Evolutionary conservation across 2,329 filamentous ascomycete genomes (phyloP).

Genomic region (Aspergillus sp.): DNA sequence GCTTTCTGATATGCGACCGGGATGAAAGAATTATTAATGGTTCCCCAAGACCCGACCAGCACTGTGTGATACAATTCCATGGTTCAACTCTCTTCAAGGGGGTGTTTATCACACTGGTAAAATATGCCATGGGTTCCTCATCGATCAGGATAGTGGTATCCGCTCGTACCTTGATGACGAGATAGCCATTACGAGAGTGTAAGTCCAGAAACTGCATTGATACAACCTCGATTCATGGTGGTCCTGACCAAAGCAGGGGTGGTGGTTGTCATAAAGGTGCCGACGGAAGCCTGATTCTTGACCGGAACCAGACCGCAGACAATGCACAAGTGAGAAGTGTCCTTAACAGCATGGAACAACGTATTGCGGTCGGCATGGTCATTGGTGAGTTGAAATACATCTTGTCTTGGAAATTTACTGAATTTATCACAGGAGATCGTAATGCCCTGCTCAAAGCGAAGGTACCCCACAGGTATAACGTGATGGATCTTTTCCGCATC

Average conservation of each 20-base stretch:
- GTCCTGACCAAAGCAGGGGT: constrained; percentile 43
- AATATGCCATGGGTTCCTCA: constrained; percentile 57
- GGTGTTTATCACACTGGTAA: constrained; percentile 55
- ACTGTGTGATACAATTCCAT: constrained; percentile 63
- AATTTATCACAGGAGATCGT: constrained; percentile 48
- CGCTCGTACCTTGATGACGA: constrained; percentile 61
- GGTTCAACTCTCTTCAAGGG: constrained; percentile 62
- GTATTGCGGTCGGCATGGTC: constrained; percentile 56
- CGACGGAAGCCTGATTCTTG: constrained; percentile 47
- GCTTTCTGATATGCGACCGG: not conserved
- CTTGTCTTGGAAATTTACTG: not conserved
- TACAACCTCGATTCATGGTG: not conserved
- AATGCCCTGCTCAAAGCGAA: constrained; percentile 50
- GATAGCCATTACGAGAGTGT: constrained; percentile 64
- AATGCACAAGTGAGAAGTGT: constrained; percentile 41
- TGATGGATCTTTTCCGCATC: constrained; percentile 68
- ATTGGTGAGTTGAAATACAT: constrained; percentile 46
- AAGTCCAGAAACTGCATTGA: constrained; percentile 28
- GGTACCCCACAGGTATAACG: constrained; percentile 60
- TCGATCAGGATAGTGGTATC: constrained; percentile 55
- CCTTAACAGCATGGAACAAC: constrained; percentile 46
- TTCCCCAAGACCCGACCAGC: constrained; percentile 41
- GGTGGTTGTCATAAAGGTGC: constrained; percentile 53
- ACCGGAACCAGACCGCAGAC: constrained; percentile 46
- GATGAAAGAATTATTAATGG: constrained; percentile 2